Evolutionary conservation across 352 stramenopile genomes (phyloP).

Genomic region (Albugo candida): DNA sequence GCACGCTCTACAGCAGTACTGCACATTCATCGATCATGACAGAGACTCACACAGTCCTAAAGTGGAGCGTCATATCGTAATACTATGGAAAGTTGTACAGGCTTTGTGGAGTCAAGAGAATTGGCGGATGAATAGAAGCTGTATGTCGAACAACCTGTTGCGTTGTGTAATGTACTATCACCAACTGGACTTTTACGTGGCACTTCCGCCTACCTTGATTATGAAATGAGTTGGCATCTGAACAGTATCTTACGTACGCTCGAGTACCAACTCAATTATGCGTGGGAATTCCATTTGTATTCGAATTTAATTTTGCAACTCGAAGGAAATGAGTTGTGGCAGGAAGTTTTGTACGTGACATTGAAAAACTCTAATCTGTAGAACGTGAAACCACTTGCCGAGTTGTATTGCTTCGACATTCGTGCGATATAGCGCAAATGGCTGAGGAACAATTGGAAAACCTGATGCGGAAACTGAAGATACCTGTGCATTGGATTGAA

Average conservation of each 20-base stretch:
- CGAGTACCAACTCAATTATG: slow-evolving; percentile 46
- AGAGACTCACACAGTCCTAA: too few species aligned
- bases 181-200: slow-evolving; percentile 26
- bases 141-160: slow-evolving; percentile 26
- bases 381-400: slow-evolving; percentile 41
- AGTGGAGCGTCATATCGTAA: slow-evolving; percentile 6
- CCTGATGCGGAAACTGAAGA: slow-evolving; percentile 21
- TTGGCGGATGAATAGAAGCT: slow-evolving; percentile 53
- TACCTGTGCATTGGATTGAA: slow-evolving; percentile 48
- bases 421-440: slow-evolving; percentile 27
- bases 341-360: slow-evolving; percentile 58
- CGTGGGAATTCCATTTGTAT: slow-evolving; percentile 61
- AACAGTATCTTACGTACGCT: slow-evolving; percentile 47
- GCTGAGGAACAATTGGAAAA: slow-evolving; percentile 22
- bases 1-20: slow-evolving; percentile 38
- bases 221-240: slow-evolving; percentile 63
- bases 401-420: slow-evolving; percentile 26
- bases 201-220: slow-evolving; percentile 22
- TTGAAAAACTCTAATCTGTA: slow-evolving; percentile 38
- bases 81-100: slow-evolving; percentile 55
- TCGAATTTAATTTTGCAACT: slow-evolving; percentile 69
- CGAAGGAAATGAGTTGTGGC: slow-evolving; percentile 34
- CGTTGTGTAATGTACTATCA: slow-evolving; percentile 35
- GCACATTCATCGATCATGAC: slow-evolving; percentile 16
- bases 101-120: slow-evolving; percentile 65